Conservation (phyloP, 305 asterid species). For the Striga hermonthica region DNA sequence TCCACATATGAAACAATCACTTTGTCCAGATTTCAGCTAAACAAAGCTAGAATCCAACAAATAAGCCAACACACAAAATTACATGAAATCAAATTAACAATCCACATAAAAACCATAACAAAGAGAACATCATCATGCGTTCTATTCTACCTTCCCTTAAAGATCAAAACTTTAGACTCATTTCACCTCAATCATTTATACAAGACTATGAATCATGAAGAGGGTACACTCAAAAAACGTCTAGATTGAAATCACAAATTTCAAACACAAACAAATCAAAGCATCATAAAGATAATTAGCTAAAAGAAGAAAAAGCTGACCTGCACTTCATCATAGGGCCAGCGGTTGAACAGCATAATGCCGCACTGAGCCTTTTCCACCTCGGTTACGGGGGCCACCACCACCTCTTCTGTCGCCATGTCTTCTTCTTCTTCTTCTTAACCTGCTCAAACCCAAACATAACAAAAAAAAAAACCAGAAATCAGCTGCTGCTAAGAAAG, state of each 20-base stretch:
- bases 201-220: too few species aligned
- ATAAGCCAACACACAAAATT: too few species aligned
- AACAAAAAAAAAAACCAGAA: background rate
- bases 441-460: conserved; percentile 28
- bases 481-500: background rate
- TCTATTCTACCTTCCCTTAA: too few species aligned
- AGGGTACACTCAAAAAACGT: too few species aligned
- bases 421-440: conserved; percentile 32
- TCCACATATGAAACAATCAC: too few species aligned
- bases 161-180: too few species aligned
- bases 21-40: too few species aligned
- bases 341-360: conserved; percentile 67
- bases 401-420: conserved; percentile 39
- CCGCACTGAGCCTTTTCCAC: conserved; percentile 45
- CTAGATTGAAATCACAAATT: background rate
- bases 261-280: background rate
- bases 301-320: conserved; percentile 28
- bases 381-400: conserved; percentile 20
- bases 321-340: conserved; percentile 78
- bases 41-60: too few species aligned
- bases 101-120: too few species aligned
- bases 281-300: background rate
- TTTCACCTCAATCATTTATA: too few species aligned
- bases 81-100: too few species aligned
- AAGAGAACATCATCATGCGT: too few species aligned